These are phyloP conservation scores for Neofusicoccum laricinum DNA, from an alignment of 2,329 filamentous ascomycete species.

Conservation along the genomic window DNA sequence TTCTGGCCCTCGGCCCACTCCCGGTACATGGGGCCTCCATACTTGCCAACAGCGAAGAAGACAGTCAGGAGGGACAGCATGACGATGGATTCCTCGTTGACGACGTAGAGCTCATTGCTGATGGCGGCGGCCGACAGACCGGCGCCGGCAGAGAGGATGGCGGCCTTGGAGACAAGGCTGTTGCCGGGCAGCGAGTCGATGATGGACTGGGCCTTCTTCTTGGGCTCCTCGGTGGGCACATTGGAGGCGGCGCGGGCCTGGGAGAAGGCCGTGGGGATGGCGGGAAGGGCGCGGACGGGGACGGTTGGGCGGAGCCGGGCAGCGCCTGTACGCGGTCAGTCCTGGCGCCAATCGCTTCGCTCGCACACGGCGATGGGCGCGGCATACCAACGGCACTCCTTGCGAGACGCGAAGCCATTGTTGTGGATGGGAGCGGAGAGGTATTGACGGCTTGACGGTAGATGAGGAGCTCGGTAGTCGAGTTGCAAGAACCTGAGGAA, in stretches of 20 bases:
- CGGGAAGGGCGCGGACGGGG: conserved; percentile 70
- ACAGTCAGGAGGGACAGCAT: conserved; percentile 89
- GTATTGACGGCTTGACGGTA: conserved; percentile 29
- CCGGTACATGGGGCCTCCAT: conserved; percentile 85
- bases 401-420: conserved; percentile 97
- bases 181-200: conserved; percentile 90
- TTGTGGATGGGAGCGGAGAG: conserved; percentile 49
- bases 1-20: conserved; percentile 89
- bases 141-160: conserved; percentile 89
- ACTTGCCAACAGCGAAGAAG: conserved; percentile 90
- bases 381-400: conserved; percentile 90
- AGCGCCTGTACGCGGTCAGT: conserved; percentile 63
- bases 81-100: conserved; percentile 98
- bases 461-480: conserved; percentile 23
- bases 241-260: conserved; percentile 69
- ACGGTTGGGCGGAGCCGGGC: conserved; percentile 78
- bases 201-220: conserved; percentile 95
- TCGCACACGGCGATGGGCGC: conserved; percentile 22
- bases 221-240: conserved; percentile 82
- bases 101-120: conserved; percentile 98
- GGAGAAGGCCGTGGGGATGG: conserved; percentile 64
- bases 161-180: conserved; percentile 91
- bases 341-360: conserved; percentile 39
- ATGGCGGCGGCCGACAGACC: conserved; percentile 91
- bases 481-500: conserved; percentile 15